Percentiles rank a stretch among this genome's conserved stretches.
Evolutionary conservation across 345 rosid genomes (phyloP).

Genomic region (Hibiscus mutabilis): DNA sequence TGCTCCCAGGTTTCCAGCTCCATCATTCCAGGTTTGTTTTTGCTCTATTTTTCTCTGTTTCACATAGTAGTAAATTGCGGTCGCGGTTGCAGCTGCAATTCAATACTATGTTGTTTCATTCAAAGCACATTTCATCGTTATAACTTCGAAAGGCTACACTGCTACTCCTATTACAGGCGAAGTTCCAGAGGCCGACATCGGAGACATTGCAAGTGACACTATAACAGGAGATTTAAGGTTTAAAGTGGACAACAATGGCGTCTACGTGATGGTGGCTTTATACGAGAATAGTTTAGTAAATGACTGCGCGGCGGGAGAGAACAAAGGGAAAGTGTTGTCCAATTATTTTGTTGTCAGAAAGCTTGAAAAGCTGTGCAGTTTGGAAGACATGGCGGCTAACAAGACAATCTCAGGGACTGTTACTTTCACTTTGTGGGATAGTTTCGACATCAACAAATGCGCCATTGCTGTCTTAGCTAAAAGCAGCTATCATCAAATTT

Average conservation of each 20-base stretch:
- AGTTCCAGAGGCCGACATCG: neutral
- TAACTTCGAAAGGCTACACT: too few species aligned
- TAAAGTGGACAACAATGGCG: neutral
- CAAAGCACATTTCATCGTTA: too few species aligned
- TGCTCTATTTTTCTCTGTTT: too few species aligned
- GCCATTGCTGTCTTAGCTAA: conserved; percentile 61
- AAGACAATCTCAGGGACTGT: conserved; percentile 60
- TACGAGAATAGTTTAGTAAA: neutral
- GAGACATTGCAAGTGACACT: neutral
- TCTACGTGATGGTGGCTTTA: neutral
- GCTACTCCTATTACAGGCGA: neutral
- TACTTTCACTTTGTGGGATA: conserved; percentile 63
- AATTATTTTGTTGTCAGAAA: conserved; percentile 72
- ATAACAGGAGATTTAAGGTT: neutral
- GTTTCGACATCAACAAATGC: conserved; percentile 60
- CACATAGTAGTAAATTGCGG: too few species aligned
- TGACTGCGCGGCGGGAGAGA: neutral
- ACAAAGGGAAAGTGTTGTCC: conserved; percentile 50
- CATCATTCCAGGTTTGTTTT: conserved; percentile 37
- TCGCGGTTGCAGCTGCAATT: too few species aligned
- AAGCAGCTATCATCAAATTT: conserved; percentile 54
- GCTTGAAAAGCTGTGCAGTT: conserved; percentile 66
- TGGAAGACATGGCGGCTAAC: conserved; percentile 51
- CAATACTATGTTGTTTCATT: too few species aligned
- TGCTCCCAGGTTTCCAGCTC: conserved; percentile 66